These are phyloP conservation scores for Solanum rostratum DNA, from an alignment of 257 asterid species.

Conservation along the genomic window DNA sequence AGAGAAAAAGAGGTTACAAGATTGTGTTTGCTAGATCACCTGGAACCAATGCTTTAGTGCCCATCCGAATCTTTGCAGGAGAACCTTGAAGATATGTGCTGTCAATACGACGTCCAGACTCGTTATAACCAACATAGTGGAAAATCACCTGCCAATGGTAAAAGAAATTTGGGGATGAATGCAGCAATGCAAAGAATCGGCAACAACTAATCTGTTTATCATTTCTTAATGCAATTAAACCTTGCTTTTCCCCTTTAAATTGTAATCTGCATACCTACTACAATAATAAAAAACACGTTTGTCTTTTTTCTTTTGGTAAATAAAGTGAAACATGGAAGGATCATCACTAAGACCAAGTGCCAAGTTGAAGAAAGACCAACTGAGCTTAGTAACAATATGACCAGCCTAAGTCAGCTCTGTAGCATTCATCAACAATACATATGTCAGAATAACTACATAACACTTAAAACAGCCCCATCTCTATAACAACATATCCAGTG, in stretches of 20 bases:
- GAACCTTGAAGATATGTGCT: conserved; percentile 84
- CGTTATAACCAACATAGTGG: conserved; percentile 89
- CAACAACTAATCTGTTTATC: neutral
- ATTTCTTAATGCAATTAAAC: neutral
- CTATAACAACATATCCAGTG: neutral
- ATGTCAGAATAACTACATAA: neutral
- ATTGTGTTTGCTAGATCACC: conserved; percentile 31
- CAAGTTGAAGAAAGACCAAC: neutral
- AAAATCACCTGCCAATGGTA: conserved; percentile 56
- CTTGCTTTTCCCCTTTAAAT: neutral
- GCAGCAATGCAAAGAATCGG: neutral
- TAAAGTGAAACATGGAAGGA: neutral
- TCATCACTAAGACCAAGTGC: neutral
- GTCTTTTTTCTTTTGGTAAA: neutral
- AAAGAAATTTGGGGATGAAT: neutral
- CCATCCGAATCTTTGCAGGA: conserved; percentile 91
- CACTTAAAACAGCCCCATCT: neutral
- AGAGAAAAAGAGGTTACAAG: neutral
- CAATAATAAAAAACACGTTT: neutral
- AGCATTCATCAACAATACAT: neutral
- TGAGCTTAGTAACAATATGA: neutral
- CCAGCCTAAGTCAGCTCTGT: neutral
- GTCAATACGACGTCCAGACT: conserved; percentile 96
- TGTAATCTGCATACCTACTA: neutral
- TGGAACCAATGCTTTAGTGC: conserved; percentile 86